Evolutionary conservation across 495 filamentous ascomycete genomes (phyloP), one percentile per base, ranked within the genome.

Genomic region (Recurvomyces mirabilis): DNA sequence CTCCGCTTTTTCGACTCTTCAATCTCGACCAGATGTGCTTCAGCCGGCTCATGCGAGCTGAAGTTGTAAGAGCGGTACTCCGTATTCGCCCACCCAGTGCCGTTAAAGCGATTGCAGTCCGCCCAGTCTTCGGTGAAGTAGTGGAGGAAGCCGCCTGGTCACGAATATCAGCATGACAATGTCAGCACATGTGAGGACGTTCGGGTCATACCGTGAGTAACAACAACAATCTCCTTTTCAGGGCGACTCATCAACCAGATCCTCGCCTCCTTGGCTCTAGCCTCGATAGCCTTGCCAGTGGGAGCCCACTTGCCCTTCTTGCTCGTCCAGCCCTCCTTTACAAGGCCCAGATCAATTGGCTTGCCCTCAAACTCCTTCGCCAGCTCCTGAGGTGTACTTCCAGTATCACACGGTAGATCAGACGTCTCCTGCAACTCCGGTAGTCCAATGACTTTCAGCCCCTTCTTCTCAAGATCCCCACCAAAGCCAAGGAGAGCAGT

Each of bases 111-210:
- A 4, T 21, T 20, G n/a, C 25, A 35, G 48, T 77, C 82, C 34
- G 75, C 68, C 77, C 81, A 94, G 50, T 94, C 87, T 48, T 87
- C 73, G 3, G 86, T 93, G 39, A 96, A 67, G 51, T 83, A 93
- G 58, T 79, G 82, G 35, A 84, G 51, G 41, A 81, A 77, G 6
- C 75, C 77, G 6, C 82, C 50, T 53, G 24, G 10, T 15, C 6
- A 42, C 14, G 2, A 38, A 1, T 5, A 3, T 21, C 18, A 22
- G 25, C 15, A 4, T 21, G 32, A n/a, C 18, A 18, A 10, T 29
- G 10, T 14, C 3, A 4, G 23, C 17, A 21, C 19, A 17, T 10
- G 24, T 13, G 5, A 9, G 21, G 21, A 17, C 13, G 37, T 9
- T 11, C 20, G 7, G 9, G 17, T 5, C 19, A 40, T 18, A 53